phyloP scores from a whole-genome alignment of 129 eudicot species.

The Tagetes erecta region DNA sequence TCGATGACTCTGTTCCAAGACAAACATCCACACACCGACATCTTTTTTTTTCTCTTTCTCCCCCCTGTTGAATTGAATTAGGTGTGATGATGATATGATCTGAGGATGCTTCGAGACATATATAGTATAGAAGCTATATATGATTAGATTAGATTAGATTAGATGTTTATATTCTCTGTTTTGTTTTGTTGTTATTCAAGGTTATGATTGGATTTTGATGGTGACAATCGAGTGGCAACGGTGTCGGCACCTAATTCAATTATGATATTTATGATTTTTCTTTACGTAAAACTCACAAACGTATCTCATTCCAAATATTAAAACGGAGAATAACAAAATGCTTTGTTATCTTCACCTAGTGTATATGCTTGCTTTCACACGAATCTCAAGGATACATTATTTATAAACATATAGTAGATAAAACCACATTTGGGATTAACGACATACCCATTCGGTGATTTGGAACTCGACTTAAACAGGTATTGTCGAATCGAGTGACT shows the following conservation, averaged over 20 bases:
- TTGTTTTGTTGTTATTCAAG: conserved; percentile 1
- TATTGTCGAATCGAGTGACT: no score
- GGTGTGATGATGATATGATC: conserved; percentile 13
- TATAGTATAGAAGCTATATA: conserved; percentile 1
- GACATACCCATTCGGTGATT: no score
- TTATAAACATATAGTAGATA: no score
- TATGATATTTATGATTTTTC: background rate
- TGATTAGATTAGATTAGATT: background rate
- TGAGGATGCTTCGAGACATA: conserved; percentile 14
- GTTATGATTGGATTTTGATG: background rate
- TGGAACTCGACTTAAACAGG: no score
- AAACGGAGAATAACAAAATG: no score
- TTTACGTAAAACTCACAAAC: no score
- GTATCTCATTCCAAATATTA: no score
- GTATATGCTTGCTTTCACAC: no score
- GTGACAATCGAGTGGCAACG: background rate
- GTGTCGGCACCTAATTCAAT: background rate
- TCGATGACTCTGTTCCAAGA: conserved; percentile 49
- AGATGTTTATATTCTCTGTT: background rate
- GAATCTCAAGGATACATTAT: no score
- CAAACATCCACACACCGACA: conserved; percentile 58
- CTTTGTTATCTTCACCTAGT: no score
- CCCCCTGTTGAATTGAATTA: background rate
- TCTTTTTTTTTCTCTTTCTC: conserved; percentile 20
- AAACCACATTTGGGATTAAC: no score